These are phyloP conservation scores for Paraconiothyrium brasiliense DNA, from an alignment of 2,329 filamentous ascomycete genomes.

Conservation along the genomic window DNA sequence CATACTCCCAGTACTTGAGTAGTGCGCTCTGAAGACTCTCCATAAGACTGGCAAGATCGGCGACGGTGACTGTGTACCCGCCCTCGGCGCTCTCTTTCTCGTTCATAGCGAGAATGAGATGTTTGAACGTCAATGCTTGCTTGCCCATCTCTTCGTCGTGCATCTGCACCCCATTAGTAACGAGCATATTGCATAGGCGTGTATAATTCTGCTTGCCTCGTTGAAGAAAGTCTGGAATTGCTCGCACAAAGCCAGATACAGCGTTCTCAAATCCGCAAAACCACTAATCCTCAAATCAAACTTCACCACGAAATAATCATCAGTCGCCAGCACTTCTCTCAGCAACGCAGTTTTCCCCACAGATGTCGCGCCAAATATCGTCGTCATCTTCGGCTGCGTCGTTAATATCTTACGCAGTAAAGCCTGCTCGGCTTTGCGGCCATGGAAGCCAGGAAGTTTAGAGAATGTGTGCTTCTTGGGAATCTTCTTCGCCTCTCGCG, in stretches of 20 bases:
- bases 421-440: background rate
- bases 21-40: background rate
- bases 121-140: conserved; percentile 2
- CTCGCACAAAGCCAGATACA: conserved; percentile 8
- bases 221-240: background rate
- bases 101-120: background rate
- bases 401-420: background rate
- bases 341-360: background rate
- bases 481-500: conserved; percentile 2
- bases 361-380: background rate
- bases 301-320: conserved; percentile 6
- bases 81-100: background rate
- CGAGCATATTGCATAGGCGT: background rate
- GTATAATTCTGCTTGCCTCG: background rate
- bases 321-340: background rate
- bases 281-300: conserved; percentile 9
- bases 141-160: conserved; percentile 3
- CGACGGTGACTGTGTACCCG: conserved; percentile 3
- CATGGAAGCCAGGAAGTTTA: conserved; percentile 6
- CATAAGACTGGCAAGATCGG: conserved; percentile 1
- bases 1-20: conserved; percentile 7
- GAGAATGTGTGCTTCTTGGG: conserved; percentile 5
- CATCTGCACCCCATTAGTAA: background rate
- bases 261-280: conserved; percentile 3
- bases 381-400: conserved; percentile 1